Base-by-base conservation (phyloP, 306 rosid species). In the Senna tora region DNA sequence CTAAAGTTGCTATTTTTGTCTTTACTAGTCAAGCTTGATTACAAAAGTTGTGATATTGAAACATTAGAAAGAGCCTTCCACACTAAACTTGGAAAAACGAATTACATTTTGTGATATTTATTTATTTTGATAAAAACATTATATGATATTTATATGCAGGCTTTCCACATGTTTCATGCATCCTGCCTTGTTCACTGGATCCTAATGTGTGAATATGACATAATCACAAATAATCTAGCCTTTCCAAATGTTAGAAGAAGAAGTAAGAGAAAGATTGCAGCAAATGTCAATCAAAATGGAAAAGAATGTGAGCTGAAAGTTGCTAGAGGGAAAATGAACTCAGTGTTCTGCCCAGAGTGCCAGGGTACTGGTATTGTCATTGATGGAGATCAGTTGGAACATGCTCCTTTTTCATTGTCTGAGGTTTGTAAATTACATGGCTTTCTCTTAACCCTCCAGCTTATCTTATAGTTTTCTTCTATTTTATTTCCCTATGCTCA, bases 331-430 rank as follows among this genome's bases (percentile, higher is more conserved):
- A 78, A 77, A 39, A 67, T 85, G 28, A 49, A 59, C 70, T 74
- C 84, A 47, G 88, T 87, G 30, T 81, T 89, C 89, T 93, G 98
- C 74, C 98, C 98, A 19, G 98, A 87, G 80, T 93, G 98, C 77
- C 96, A 87, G 77, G 98, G 97, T 38, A 86, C 97, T 59, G 98
- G 96, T 50, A 45, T 65, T 15, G 50, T 50, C 52, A 59, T 73
- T 22, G 90, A 61, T 10, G 86, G 87, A 46, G 83, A 81, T 74
- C 87, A 69, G 45, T 62, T 82, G 47, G 98, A 93, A 81, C 76
- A 62, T 60, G 76, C 86, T 34, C 62, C 72, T 62, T 73, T 86
- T 17, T 75, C 87, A 52, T 54, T 89, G 47, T 81, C 90, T 45
- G 87, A 93, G 98, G 98, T 90, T 69, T 75, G 85, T 47, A 39